phyloP scores from a whole-genome alignment of 176 grass and related monocot species.

The Cymbopogon citratus region DNA sequence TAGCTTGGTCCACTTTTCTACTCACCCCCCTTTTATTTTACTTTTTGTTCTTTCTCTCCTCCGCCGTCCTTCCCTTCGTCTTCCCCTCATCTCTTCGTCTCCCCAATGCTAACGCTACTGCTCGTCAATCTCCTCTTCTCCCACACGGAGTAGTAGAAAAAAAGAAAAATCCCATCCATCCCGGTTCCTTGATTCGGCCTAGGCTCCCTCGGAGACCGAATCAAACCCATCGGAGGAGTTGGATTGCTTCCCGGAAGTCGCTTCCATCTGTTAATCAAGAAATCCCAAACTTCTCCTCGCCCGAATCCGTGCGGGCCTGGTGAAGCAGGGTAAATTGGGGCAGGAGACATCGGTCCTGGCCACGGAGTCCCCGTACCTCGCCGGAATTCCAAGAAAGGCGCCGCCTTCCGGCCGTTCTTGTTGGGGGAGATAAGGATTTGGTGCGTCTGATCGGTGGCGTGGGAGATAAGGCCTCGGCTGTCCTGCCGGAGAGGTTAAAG shows the following conservation, averaged over 20 bases:
- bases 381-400: constrained; percentile 34
- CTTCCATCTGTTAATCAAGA: constrained; percentile 26
- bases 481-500: constrained; percentile 6
- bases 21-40: not conserved
- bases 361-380: not conserved
- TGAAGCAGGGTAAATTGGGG: constrained; percentile 34
- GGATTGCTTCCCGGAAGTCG: constrained; percentile 33
- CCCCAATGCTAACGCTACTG: constrained; percentile 3
- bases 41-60: constrained; percentile 7
- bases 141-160: not conserved
- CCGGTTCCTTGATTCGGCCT: not conserved
- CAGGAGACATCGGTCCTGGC: constrained; percentile 15
- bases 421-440: constrained; percentile 2
- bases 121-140: constrained; percentile 13
- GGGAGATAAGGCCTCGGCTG: not conserved
- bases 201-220: constrained; percentile 7
- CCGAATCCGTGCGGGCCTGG: constrained; percentile 40
- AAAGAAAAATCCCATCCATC: not conserved
- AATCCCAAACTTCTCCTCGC: constrained; percentile 15
- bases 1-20: constrained; percentile 21
- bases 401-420: not conserved
- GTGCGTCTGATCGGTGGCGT: not conserved
- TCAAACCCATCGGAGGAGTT: constrained; percentile 23
- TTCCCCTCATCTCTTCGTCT: not conserved
- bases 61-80: not conserved